Base-by-base conservation (phyloP, 176 grass and related monocot genomes). In the Miscanthus lutarioriparius region DNA sequence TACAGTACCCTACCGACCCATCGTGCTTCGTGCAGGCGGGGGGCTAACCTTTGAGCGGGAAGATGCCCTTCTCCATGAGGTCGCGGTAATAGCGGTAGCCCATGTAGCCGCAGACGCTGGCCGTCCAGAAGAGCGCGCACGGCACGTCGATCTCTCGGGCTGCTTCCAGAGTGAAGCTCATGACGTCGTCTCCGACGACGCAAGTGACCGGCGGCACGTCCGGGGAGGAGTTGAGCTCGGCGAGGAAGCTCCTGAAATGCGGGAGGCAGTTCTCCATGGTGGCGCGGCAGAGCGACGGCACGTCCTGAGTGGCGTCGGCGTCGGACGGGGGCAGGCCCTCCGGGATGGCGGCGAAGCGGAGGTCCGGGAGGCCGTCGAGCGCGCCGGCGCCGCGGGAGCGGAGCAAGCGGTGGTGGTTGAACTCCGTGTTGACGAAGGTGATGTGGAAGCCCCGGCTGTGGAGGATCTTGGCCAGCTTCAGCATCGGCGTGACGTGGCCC, bases 351-450 rank as follows among this genome's bases (percentile, higher is more conserved):
- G 63, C 75, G 79, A 91, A 84, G 38, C 47, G 37, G 79, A 91
- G 84, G 2, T 27, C 84, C 7, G 77, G 11, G 26, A 74, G 14
- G 81, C 81, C 76, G 10, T 38, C 62, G 4, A 87, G 44, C 14
- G 56, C 68, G 43, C 8, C 49, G 36, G 56, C 27, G 64, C 75
- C 85, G 11, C 48, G 44, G 25, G 80, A 19, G 1, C 40, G 71
- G 51, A 91, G 19, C 6, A 80, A 71, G 43, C 80, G 72, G 16
- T 38, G 71, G 77, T 88, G 85, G 85, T 92, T 94, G 85, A 86
- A 90, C 84, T 94, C 78, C 63, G 87, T 87, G 87, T 76, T 92
- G 88, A 94, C 78, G 75, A 94, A 94, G 82, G 92, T 90, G 82
- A 94, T 15, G 87, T 61, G 47, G 63, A 87, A 87, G 33, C 84